Conservation (phyloP, 768 basidiomycete genomes). For the Mycena indigotica region DNA sequence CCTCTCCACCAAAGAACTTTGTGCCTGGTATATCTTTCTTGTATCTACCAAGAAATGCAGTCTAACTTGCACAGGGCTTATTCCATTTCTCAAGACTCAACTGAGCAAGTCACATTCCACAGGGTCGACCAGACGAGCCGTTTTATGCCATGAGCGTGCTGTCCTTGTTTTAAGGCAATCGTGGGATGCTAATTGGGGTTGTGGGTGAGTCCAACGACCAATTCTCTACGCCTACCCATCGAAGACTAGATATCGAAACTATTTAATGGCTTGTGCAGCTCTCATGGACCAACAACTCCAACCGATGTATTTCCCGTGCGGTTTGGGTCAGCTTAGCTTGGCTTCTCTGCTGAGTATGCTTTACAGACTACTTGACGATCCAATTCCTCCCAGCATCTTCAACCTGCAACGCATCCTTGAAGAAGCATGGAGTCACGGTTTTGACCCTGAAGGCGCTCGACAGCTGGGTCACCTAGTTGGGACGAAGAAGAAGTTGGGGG, state of each 20-base stretch:
- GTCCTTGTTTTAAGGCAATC: constrained; percentile 60
- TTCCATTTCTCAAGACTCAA: constrained; percentile 61
- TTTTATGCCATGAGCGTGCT: constrained; percentile 61
- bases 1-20: constrained; percentile 53
- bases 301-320: constrained; percentile 55
- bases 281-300: constrained; percentile 69
- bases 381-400: constrained; percentile 64
- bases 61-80: constrained; percentile 49
- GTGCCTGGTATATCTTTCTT: constrained; percentile 52
- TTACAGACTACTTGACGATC: constrained; percentile 49
- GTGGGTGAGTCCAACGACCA: constrained; percentile 50
- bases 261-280: constrained; percentile 73
- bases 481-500: constrained; percentile 79
- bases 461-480: constrained; percentile 59
- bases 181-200: constrained; percentile 75
- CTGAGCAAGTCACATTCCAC: constrained; percentile 53
- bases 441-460: constrained; percentile 67
- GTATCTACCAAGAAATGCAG: neutral
- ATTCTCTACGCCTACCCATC: constrained; percentile 4
- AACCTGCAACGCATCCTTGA: constrained; percentile 82
- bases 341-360: neutral
- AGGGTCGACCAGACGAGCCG: constrained; percentile 55
- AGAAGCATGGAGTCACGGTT: constrained; percentile 78
- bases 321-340: too few relatives aligned
- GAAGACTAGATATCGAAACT: constrained; percentile 72